Percentiles rank a stretch among this genome's conserved stretches.
phyloP scores from a whole-genome alignment of 208 protist species.

The Leptomonas pyrrhocoris region DNA sequence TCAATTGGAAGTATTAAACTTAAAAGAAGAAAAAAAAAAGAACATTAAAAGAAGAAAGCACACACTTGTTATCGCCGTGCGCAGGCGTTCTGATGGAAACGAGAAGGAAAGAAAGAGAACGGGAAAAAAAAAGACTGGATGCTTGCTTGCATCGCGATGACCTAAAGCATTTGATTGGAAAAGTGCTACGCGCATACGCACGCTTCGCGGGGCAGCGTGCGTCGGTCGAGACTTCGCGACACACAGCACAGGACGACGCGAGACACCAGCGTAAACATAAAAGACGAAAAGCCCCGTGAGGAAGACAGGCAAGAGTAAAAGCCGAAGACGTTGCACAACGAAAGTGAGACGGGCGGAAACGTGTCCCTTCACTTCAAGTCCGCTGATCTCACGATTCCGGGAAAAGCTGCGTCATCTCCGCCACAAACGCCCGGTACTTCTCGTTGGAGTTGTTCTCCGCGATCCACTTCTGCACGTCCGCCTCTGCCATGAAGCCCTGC shows the following conservation, averaged over 20 bases:
- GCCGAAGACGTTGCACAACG: neutral
- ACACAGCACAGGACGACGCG: neutral
- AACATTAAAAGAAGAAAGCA: neutral
- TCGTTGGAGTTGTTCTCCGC: conserved; percentile 30
- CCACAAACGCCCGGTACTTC: conserved; percentile 33
- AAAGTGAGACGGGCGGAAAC: too few relatives aligned
- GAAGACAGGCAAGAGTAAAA: neutral
- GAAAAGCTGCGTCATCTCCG: conserved; percentile 34
- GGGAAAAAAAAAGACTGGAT: neutral
- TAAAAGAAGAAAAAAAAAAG: conserved; percentile 2
- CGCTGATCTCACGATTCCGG: conserved; percentile 3
- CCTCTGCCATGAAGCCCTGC: conserved; percentile 26
- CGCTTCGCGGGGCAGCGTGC: too few relatives aligned
- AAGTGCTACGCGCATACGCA: too few relatives aligned
- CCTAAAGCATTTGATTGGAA: too few relatives aligned
- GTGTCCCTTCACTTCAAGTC: neutral
- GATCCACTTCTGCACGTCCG: conserved; percentile 27
- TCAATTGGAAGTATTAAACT: too few relatives aligned
- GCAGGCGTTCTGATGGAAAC: neutral
- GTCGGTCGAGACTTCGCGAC: neutral
- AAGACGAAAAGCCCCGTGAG: conserved; percentile 17
- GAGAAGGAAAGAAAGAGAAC: neutral
- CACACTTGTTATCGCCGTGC: too few relatives aligned
- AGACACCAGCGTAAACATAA: conserved; percentile 14
- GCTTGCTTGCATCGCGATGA: too few relatives aligned